Evolutionary conservation across 345 rosid species (phyloP), one percentile per base, ranked within the genome.

Genomic region (Boechera divaricarpa): DNA sequence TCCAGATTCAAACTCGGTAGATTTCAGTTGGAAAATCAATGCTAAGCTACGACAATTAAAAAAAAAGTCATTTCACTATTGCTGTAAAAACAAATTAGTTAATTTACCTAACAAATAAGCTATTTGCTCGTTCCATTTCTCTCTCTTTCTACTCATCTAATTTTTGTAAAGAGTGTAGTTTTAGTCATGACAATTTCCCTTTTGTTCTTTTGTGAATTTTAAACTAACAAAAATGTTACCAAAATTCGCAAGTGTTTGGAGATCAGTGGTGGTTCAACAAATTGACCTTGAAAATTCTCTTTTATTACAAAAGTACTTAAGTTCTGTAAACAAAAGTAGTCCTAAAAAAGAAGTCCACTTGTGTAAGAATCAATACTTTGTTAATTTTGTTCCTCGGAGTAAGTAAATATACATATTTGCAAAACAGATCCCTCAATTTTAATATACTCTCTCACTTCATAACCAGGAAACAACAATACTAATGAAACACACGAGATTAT

Each of bases 401-500:
- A 54, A n/a, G 1, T 5, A 47, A 15, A 18, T 28, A 31, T 18
- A 7, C 6, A 51, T 67, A 65, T 4, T 75, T 61, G 13, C 75
- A 69, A 15, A 53, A 52, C 7, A 7, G 35, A 52, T n/a, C 80
- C 80, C 16, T 53, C 0, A 0, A 45, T 2, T 63, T 26, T 24
- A n/a, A 18, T 1, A 60, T 42, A 61, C 24, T 69, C 24, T 69
- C 24, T 7, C 29, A 69, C 8, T 61, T 69, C 21, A 0, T 10
- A 10, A 28, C 68, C 79, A n/a, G 16, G 12, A 6, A 35, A 44
- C 78, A 51, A 75, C 53, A 75, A 49, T 1, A 76, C 63, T 76
- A 63, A 77, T 45, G 80, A 70, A 60, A 70, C 38, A 77, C 80
- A 77, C 80, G 77, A 78, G 77, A 78, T 57, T 59, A 72, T 16